These are phyloP conservation scores for Tetrapisispora pingtungensis DNA, from an alignment of 805 yeast species.

Conservation along the genomic window DNA sequence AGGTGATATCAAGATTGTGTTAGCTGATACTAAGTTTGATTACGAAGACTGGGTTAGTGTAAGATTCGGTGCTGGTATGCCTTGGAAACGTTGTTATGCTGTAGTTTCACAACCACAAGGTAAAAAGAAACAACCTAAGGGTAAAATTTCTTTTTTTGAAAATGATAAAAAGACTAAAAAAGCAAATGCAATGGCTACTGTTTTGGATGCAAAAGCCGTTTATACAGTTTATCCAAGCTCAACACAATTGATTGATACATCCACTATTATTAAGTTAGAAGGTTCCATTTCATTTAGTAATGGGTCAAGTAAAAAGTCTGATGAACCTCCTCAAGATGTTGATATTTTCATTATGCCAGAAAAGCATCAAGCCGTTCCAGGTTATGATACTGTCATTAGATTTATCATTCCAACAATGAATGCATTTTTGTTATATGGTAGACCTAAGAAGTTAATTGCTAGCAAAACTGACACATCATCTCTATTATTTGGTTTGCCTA, in stretches of 20 bases:
- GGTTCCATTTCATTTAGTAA: constrained; percentile 60
- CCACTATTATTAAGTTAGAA: constrained; percentile 82
- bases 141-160: constrained; percentile 72
- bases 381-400: constrained; percentile 64
- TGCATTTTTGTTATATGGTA: constrained; percentile 60
- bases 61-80: constrained; percentile 94
- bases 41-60: constrained; percentile 95
- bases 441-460: constrained; percentile 55
- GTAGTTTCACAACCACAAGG: constrained; percentile 65
- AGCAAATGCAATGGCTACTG: constrained; percentile 65
- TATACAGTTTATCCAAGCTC: constrained; percentile 92
- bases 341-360: constrained; percentile 55
- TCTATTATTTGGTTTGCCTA: constrained; percentile 62
- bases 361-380: constrained; percentile 60
- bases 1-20: constrained; percentile 75
- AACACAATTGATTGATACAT: constrained; percentile 67
- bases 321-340: constrained; percentile 39
- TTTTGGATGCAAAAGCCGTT: constrained; percentile 57
- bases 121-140: constrained; percentile 36
- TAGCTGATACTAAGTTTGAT: constrained; percentile 74
- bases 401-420: constrained; percentile 61
- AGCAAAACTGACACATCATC: constrained; percentile 46
- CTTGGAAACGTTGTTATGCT: constrained; percentile 91
- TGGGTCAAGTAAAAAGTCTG: constrained; percentile 6
- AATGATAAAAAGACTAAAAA: constrained; percentile 66